Evolutionary conservation across 108 stramenopile genomes (phyloP), one percentile per base, ranked within the genome.

Genomic region (Cyclostephanos invisitatus): DNA sequence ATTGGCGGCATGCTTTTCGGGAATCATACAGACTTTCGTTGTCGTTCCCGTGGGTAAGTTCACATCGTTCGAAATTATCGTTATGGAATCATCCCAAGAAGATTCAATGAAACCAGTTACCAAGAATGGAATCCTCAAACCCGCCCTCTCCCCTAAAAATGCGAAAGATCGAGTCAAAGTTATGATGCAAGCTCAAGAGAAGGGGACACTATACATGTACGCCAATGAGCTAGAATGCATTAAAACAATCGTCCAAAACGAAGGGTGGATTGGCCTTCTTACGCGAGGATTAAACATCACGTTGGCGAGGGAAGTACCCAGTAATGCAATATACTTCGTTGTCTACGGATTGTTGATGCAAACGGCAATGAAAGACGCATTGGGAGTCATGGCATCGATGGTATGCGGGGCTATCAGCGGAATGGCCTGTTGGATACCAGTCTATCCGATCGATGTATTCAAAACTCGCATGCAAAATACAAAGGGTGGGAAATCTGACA

Each of bases 361-460:
- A 27, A 57, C 56, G 11, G 27, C 56, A 5, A 32, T 57, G 29
- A 27, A 24, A 20, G 29, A 28, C 27, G 22, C 22, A 5, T 27
- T 57, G 9, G 56, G 56, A 57, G 11, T 72, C 20, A 29, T 20
- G 17, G 48, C 29, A 18, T 61, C 55, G 7, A 57, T 18, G 28
- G 47, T 44, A n/a, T 40, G 32, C 20, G 20, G 37, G 15, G 51
- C 72, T 46, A 38, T 62, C 47, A 75, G 77, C 68, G 73, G 77
- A 7, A 69, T 67, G 17, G 73, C 73, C 6, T 75, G 71, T 36
- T 84, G 84, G 84, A 75, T 81, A 15, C 77, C 80, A 64, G 76
- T 84, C 4, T 84, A 84, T 35, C 84, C 84, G 24, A 74, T 82
- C 3, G 81, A 84, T 53, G 84, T 84, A 0, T 77, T 84, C 27